A percentile compares a stretch with the other conserved stretches of the same genome.
These are phyloP conservation scores for Acidiella bohemica DNA, from an alignment of 495 filamentous ascomycete species.

Conservation along the genomic window DNA sequence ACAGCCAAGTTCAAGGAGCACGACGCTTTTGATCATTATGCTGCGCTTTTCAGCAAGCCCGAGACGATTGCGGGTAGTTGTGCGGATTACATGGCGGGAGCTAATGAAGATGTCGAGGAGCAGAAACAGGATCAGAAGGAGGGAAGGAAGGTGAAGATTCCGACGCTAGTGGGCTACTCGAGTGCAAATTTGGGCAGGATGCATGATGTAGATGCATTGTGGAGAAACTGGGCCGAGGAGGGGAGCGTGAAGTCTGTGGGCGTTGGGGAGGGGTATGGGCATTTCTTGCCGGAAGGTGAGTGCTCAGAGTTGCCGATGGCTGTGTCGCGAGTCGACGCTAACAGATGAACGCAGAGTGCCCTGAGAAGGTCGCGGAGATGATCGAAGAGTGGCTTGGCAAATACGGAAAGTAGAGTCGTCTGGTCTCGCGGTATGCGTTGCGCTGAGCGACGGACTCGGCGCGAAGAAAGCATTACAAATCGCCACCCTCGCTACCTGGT, in stretches of 20 bases:
- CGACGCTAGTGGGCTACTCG: slow-evolving; percentile 34
- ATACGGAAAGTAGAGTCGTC: neutral
- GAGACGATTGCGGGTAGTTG: slow-evolving; percentile 22
- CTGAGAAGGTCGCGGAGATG: neutral
- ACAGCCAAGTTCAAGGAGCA: slow-evolving; percentile 5
- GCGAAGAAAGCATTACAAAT: no score
- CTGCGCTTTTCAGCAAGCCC: slow-evolving; percentile 1
- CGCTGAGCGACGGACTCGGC: no score
- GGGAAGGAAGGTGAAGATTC: slow-evolving; percentile 32
- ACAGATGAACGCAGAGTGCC: no score
- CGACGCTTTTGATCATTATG: slow-evolving; percentile 14
- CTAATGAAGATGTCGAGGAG: slow-evolving; percentile 29
- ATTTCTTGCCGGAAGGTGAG: slow-evolving; percentile 42
- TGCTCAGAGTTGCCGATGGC: no score
- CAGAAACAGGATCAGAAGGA: slow-evolving; percentile 34
- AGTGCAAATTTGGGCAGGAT: slow-evolving; percentile 31
- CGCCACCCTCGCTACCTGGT: no score
- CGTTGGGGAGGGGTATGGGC: slow-evolving; percentile 34
- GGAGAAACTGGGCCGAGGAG: slow-evolving; percentile 34
- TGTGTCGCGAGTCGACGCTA: no score
- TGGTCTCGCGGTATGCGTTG: no score
- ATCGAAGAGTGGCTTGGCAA: neutral
- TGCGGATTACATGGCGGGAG: slow-evolving; percentile 37
- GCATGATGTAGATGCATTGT: slow-evolving; percentile 34
- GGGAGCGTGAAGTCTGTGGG: slow-evolving; percentile 22